Conservation (phyloP, 2,329 filamentous ascomycete species). For the Diplocarpon mali region DNA sequence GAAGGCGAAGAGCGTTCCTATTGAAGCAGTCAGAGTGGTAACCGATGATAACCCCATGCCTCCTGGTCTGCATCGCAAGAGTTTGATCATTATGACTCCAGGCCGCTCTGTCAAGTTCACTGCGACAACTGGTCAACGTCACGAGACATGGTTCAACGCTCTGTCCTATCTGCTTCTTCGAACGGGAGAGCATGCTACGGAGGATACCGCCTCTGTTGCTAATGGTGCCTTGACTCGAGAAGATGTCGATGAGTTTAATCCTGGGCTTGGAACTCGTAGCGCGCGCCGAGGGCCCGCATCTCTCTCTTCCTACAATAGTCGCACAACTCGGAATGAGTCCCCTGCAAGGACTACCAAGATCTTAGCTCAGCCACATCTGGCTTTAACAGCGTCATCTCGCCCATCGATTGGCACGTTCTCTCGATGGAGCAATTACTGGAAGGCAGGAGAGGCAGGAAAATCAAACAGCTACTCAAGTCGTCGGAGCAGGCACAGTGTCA, state of each 20-base stretch:
- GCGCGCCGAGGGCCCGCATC: constrained; percentile 50
- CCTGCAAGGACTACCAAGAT: constrained; percentile 34
- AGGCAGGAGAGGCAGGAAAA: constrained; percentile 22
- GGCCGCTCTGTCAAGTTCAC: constrained; percentile 89
- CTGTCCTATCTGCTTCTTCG: constrained; percentile 84
- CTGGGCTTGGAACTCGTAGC: constrained; percentile 35
- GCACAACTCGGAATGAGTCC: constrained; percentile 55
- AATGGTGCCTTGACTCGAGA: constrained; percentile 45
- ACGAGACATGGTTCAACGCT: constrained; percentile 98
- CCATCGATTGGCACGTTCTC: constrained; percentile 37
- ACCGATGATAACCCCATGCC: constrained; percentile 92
- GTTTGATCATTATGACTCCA: constrained; percentile 78
- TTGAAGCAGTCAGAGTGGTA: constrained; percentile 81
- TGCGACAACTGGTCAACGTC: constrained; percentile 81
- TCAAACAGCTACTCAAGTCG: constrained; percentile 32
- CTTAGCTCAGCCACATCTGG: constrained; percentile 19
- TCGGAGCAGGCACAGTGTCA: constrained; percentile 39
- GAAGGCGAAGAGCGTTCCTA: constrained; percentile 77
- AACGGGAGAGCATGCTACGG: constrained; percentile 50
- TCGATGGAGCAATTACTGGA: constrained; percentile 51
- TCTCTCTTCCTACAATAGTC: constrained; percentile 70
- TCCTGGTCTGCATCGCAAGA: constrained; percentile 89
- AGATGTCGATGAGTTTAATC: constrained; percentile 74
- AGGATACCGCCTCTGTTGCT: constrained; percentile 46
- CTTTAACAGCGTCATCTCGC: constrained; percentile 20